A percentile compares a stretch with the other conserved stretches of the same genome.
phyloP scores from a whole-genome alignment of 257 asterid genomes.

The Fraxinus quadrangulata region DNA sequence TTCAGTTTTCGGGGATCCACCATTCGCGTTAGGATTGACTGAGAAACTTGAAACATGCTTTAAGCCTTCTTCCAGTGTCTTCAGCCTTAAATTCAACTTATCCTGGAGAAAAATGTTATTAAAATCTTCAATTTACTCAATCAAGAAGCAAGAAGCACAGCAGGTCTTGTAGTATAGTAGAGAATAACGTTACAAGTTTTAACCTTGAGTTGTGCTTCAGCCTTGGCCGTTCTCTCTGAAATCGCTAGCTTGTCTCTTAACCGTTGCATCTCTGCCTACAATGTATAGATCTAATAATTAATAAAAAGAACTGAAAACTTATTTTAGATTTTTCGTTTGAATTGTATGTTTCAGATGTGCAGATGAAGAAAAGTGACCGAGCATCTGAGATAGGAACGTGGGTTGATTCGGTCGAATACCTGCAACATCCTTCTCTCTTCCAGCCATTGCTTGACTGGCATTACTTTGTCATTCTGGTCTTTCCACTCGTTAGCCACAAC shows the following conservation, averaged over 20 bases:
- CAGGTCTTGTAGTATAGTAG: not conserved
- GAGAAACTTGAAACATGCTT: conserved; percentile 41
- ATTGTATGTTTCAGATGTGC: not conserved
- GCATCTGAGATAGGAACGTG: not conserved
- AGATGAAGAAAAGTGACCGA: not conserved
- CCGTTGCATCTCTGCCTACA: conserved; percentile 86
- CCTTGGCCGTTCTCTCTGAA: conserved; percentile 77
- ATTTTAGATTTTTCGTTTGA: not conserved
- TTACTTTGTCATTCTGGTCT: conserved; percentile 82
- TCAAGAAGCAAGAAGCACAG: not conserved
- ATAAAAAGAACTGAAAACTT: conserved; percentile 7
- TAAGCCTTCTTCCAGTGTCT: conserved; percentile 79
- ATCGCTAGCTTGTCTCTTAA: conserved; percentile 67
- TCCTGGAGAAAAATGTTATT: conserved; percentile 48
- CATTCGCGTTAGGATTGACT: conserved; percentile 23
- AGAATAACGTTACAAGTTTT: not conserved
- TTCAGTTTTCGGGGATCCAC: conserved; percentile 47
- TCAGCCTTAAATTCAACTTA: conserved; percentile 79
- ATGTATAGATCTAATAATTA: conserved; percentile 12
- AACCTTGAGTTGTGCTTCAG: conserved; percentile 87
- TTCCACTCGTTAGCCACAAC: conserved; percentile 96
- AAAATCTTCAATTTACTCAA: conserved; percentile 18
- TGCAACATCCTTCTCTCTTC: conserved; percentile 87
- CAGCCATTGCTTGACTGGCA: conserved; percentile 98
- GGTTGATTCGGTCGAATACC: conserved; percentile 32